Evolutionary conservation across 331 rosid species (phyloP).

Genomic region (Dryas integrifolia): DNA sequence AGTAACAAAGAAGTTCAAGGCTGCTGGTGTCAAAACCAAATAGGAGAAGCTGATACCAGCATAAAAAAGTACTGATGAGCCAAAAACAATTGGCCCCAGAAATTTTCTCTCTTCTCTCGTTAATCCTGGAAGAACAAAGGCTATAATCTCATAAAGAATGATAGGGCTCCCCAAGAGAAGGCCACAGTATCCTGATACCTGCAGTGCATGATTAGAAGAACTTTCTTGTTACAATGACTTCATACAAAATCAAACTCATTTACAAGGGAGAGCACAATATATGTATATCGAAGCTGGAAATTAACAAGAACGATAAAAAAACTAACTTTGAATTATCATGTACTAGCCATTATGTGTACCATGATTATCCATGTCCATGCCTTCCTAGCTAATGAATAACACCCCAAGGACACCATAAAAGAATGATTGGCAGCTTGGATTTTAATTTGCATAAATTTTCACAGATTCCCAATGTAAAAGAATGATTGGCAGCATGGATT

Average conservation of each 20-base stretch:
- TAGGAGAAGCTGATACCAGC: conserved; percentile 86
- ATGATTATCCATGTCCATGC: no score
- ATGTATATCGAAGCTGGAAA: no score
- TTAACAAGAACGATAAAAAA: no score
- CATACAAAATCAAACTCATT: background rate
- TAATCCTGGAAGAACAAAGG: conserved; percentile 87
- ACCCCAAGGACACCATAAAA: no score
- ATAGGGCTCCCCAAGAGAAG: conserved; percentile 87
- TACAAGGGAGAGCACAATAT: background rate
- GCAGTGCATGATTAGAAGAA: conserved; percentile 33
- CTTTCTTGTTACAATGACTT: conserved; percentile 4
- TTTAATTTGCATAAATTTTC: no score
- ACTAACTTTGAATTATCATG: no score
- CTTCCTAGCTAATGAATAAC: no score
- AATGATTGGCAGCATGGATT: no score
- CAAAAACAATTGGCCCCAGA: conserved; percentile 87
- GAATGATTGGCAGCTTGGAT: no score
- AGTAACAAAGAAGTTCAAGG: conserved; percentile 76
- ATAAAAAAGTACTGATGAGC: conserved; percentile 90
- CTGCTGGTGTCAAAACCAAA: conserved; percentile 75
- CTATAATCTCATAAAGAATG: conserved; percentile 83
- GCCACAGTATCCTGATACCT: conserved; percentile 99
- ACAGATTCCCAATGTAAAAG: no score
- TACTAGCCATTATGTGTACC: no score
- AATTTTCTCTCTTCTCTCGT: conserved; percentile 77